Evolutionary conservation across 768 basidiomycete species (phyloP).

Genomic region (Dentipellis fragilis): DNA sequence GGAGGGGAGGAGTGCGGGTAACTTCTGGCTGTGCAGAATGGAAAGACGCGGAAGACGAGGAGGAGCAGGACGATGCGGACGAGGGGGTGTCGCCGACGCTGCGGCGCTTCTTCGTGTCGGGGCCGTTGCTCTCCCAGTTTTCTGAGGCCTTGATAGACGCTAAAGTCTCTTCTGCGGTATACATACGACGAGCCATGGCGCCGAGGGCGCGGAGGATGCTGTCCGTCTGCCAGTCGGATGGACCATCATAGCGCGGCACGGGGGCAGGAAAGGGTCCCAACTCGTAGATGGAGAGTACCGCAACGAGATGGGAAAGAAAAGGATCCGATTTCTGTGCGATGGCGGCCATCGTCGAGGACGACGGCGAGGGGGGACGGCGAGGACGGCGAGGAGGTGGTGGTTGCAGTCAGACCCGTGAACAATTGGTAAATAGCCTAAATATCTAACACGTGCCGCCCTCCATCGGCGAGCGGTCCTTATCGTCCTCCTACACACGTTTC

Average conservation of each 20-base stretch:
- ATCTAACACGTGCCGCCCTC: too few species aligned
- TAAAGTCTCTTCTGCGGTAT: slow-evolving; percentile 14
- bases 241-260: slow-evolving; percentile 14
- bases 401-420: too few species aligned
- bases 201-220: slow-evolving; percentile 10
- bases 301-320: slow-evolving; percentile 13
- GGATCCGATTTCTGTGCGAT: slow-evolving; percentile 4
- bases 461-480: too few species aligned
- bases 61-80: slow-evolving; percentile 2
- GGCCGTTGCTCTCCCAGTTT: slow-evolving; percentile 10
- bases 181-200: slow-evolving; percentile 12
- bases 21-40: neutral
- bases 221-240: slow-evolving; percentile 12
- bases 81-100: slow-evolving; percentile 12
- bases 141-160: slow-evolving; percentile 13
- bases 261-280: slow-evolving; percentile 13
- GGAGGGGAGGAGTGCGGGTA: neutral
- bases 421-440: too few species aligned
- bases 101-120: slow-evolving; percentile 14
- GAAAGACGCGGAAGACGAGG: slow-evolving; percentile 1
- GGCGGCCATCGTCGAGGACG: neutral
- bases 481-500: too few species aligned
- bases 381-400: neutral
- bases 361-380: neutral
- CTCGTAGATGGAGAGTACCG: slow-evolving; percentile 13